Conservation (phyloP, 2,329 filamentous ascomycete genomes). For the Pseudopyrenochaeta lycopersici region DNA sequence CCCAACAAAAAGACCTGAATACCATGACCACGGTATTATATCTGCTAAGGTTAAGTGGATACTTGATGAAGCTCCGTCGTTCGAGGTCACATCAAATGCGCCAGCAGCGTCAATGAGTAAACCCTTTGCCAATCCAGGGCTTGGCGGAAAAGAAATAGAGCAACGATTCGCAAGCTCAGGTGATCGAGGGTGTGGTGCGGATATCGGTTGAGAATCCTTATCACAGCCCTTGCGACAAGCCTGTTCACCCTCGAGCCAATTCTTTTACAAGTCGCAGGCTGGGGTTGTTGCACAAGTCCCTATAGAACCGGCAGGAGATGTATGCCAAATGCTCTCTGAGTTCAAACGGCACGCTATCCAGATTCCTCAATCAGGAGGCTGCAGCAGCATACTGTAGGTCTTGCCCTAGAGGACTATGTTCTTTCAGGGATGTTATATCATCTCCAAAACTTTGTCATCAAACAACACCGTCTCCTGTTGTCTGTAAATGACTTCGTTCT, state of each 20-base stretch:
- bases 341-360: constrained; percentile 50
- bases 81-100: neutral
- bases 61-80: neutral
- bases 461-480: neutral
- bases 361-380: constrained; percentile 55
- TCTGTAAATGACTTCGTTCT: neutral
- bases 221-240: constrained; percentile 45
- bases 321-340: constrained; percentile 61
- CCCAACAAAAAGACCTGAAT: constrained; percentile 36
- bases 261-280: constrained; percentile 64
- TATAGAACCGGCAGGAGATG: constrained; percentile 58
- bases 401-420: constrained; percentile 68
- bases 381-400: constrained; percentile 64
- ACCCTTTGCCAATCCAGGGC: constrained; percentile 3
- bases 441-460: neutral
- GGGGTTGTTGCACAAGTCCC: constrained; percentile 63
- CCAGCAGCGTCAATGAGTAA: constrained; percentile 7
- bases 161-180: constrained; percentile 13
- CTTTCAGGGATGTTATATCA: constrained; percentile 71
- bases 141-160: constrained; percentile 22
- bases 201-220: constrained; percentile 77
- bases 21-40: constrained; percentile 20
- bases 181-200: constrained; percentile 52
- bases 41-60: no score
- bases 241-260: constrained; percentile 50